Conservation (phyloP, 495 filamentous ascomycete genomes). For the Gamarada debralockiae region DNA sequence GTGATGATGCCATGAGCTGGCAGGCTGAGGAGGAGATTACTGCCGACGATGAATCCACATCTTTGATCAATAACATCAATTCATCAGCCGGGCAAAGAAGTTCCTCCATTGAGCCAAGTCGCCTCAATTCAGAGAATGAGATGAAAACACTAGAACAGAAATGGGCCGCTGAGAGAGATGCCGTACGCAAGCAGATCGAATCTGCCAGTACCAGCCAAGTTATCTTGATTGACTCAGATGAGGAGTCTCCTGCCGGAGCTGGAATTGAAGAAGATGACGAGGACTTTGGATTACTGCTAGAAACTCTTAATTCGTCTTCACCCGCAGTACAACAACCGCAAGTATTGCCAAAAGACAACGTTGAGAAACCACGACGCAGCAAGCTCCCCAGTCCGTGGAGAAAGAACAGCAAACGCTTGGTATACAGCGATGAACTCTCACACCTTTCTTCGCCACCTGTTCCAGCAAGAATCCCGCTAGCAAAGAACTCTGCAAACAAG, state of each 20-base stretch:
- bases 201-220: constrained; percentile 13
- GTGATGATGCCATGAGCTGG: constrained; percentile 28
- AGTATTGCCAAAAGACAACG: neutral
- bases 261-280: constrained; percentile 28
- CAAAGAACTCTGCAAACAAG: neutral
- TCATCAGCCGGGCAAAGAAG: neutral
- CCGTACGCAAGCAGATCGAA: constrained; percentile 17
- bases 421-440: constrained; percentile 26
- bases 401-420: constrained; percentile 27
- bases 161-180: constrained; percentile 18
- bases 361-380: constrained; percentile 29
- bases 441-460: constrained; percentile 16
- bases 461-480: constrained; percentile 3
- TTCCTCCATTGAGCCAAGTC: neutral
- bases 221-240: constrained; percentile 23
- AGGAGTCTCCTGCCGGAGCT: neutral
- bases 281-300: constrained; percentile 24
- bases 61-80: neutral
- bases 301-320: constrained; percentile 26
- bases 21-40: constrained; percentile 21
- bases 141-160: constrained; percentile 3
- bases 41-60: constrained; percentile 1
- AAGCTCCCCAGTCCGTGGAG: constrained; percentile 44
- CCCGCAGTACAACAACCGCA: constrained; percentile 8
- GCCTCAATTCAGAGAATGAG: neutral